Evolutionary conservation across 805 yeast species (phyloP), one percentile per base, ranked within the genome.

Genomic region (Gaillardinia entomophila): DNA sequence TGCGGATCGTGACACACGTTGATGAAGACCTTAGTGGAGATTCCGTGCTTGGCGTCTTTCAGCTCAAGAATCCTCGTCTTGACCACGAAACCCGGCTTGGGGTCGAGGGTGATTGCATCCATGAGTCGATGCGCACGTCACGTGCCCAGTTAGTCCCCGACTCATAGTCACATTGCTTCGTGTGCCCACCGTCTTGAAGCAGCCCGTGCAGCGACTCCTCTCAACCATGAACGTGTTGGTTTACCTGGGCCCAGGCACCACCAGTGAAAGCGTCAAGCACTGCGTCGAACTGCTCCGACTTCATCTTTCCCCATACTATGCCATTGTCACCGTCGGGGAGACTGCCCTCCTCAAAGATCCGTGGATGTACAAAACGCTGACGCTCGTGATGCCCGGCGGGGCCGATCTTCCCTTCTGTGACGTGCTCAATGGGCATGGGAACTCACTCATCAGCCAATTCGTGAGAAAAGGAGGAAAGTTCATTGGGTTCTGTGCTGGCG

Each of bases 401-500:
- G 97, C 97, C 1, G 98, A 92, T 53, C 61, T 87, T 31, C 97
- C 97, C 0, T 76, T 81, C 43, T 85, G 95, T 41, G 65, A 69
- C 32, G 75, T 71, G 3, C 70, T 94, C 41, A 79, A 82, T 48
- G 90, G 95, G 1, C 59, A 57, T 2, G 86, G 88, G 0, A 84
- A 81, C 46, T 47, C 60, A 7, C 62, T 67, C 24, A 84, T 87
- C 40, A 55, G 61, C 17, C 75, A 75, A 31, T 87, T 69, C 43
- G 87, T 87, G 1, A 65, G 77, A 19, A 65, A 67, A 34, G 98
- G 97, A 19, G 99, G 99, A 2, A 63, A 67, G 30, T 87, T 65
- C 48, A 55, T 90, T 14, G 98, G 98, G 0, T 76, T 92, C 41
- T 92, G 99, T 60, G 92, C 99, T 7, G 99, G 99, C 27, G 97